phyloP scores from a whole-genome alignment of 768 basidiomycete species.

The Phanerodontia chrysosporium region DNA sequence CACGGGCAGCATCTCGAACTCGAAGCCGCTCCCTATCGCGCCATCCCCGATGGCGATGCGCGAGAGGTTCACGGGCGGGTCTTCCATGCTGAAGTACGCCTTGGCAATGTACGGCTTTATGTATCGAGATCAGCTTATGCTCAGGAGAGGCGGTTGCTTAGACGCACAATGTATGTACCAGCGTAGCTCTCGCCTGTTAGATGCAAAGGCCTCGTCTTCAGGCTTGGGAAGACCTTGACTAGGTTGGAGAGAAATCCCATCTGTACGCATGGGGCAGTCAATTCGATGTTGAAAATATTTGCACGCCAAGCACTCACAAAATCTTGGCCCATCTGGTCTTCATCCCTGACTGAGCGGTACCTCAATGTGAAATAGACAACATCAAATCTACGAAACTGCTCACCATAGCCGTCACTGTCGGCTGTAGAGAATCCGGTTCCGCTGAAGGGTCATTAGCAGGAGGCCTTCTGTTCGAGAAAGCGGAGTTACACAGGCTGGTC shows the following conservation, averaged over 20 bases:
- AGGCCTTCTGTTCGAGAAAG: not conserved
- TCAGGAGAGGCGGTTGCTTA: no score
- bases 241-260: constrained; percentile 69
- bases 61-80: constrained; percentile 65
- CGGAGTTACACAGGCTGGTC: constrained; percentile 63
- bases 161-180: constrained; percentile 58
- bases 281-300: not conserved
- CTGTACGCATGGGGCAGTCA: constrained; percentile 28
- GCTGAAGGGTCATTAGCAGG: constrained; percentile 23
- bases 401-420: constrained; percentile 57
- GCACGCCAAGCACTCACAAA: constrained; percentile 30
- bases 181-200: constrained; percentile 75
- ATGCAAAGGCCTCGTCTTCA: constrained; percentile 64
- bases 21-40: constrained; percentile 33
- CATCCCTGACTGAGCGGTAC: constrained; percentile 29
- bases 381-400: constrained; percentile 12
- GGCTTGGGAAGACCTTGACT: constrained; percentile 68
- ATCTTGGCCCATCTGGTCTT: constrained; percentile 60
- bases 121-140: not conserved
- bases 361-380: not conserved
- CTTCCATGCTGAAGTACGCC: constrained; percentile 55
- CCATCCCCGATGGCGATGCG: constrained; percentile 74
- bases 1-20: constrained; percentile 17
- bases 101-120: constrained; percentile 70
- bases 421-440: constrained; percentile 65